Base-by-base conservation (phyloP, 805 yeast species). In the Trichomonascus vanleenenianus region DNA sequence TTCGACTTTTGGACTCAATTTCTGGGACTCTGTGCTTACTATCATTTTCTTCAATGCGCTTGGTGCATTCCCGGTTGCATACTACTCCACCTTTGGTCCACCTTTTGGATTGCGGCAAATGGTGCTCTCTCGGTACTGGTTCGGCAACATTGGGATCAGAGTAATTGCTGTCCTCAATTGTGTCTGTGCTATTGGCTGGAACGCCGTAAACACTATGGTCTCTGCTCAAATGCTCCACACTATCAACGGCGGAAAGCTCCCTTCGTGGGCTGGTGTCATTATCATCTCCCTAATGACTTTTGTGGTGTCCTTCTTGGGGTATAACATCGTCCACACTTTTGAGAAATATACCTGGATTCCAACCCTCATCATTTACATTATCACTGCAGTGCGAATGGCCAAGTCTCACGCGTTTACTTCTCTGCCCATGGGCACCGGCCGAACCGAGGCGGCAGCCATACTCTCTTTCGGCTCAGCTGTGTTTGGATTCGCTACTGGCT, bases 161-260 rank as follows among this genome's bases (percentile, higher is more conserved):
- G 72, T 87, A 46, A 83, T 86, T 58, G 81, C 94, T 7, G 63
- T 82, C 39, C 71, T 89, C 61, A 87, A 88, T 60, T 75, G 80
- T 58, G 64, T 89, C 51, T 89, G 95, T 22, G 85, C 95, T 75
- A 78, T 88, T 46, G 96, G 97, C 56, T 89, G 97, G 97, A 85
- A 93, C 66, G 86, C 95, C 8, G 91, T 87, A 40, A 89, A 89
- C 66, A 85, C 85, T 50, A 84, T 88, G 77, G 83, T 88, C 30
- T 79, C 93, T 31, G 95, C 96, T 19, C 93, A 86, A 64, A 68
- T 88, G 52, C 70, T 88, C 49, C 79, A 82, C 66, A 78, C 83
- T 60, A 82, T 89, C 50, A 86, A 86, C 70, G 68, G 64, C 50
- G 69, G 68, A 34, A 68, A 68, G 20, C 69, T 83, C 54, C 96